These are phyloP conservation scores for Tardiomyces depauwii DNA, from an alignment of 1,139 yeast species.

Conservation along the genomic window DNA sequence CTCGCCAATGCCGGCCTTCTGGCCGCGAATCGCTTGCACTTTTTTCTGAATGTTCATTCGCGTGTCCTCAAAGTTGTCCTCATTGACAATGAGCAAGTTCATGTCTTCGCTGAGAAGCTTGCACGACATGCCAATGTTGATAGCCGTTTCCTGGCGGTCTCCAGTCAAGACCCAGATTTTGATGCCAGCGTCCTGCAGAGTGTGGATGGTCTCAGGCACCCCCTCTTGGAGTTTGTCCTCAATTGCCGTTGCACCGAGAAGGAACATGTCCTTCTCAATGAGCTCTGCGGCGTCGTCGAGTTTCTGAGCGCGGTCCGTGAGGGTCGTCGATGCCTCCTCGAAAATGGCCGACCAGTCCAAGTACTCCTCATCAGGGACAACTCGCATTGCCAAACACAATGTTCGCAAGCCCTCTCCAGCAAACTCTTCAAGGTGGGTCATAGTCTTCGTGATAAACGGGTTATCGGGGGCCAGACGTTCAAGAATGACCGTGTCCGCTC, in stretches of 20 bases:
- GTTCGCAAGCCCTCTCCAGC: slow-evolving; percentile 96
- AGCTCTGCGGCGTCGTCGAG: slow-evolving; percentile 78
- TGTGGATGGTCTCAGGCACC: slow-evolving; percentile 93
- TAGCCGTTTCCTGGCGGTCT: slow-evolving; percentile 98
- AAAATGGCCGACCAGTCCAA: slow-evolving; percentile 46
- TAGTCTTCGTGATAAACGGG: slow-evolving; percentile 30
- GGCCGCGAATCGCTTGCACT: slow-evolving; percentile 52
- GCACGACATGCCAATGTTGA: slow-evolving; percentile 97
- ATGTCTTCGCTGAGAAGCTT: slow-evolving; percentile 88
- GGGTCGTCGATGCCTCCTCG: slow-evolving; percentile 71
- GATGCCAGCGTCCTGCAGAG: slow-evolving; percentile 91
- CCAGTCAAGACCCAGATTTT: slow-evolving; percentile 98
- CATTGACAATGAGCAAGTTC: slow-evolving; percentile 85
- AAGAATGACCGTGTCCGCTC: slow-evolving; percentile 93
- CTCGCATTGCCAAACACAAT: slow-evolving; percentile 80
- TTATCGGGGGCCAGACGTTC: slow-evolving; percentile 61
- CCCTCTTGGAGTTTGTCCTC: slow-evolving; percentile 98
- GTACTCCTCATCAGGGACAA: slow-evolving; percentile 72
- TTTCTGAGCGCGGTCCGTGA: slow-evolving; percentile 62
- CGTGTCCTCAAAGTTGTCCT: slow-evolving; percentile 68
- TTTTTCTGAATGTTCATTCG: slow-evolving; percentile 61
- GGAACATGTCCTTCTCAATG: slow-evolving; percentile 67
- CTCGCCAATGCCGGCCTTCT: slow-evolving; percentile 38
- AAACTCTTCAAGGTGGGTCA: slow-evolving; percentile 86
- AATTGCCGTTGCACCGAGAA: slow-evolving; percentile 95